phyloP scores from a whole-genome alignment of 2,329 filamentous ascomycete species.

The Beauveria brongniartii region DNA sequence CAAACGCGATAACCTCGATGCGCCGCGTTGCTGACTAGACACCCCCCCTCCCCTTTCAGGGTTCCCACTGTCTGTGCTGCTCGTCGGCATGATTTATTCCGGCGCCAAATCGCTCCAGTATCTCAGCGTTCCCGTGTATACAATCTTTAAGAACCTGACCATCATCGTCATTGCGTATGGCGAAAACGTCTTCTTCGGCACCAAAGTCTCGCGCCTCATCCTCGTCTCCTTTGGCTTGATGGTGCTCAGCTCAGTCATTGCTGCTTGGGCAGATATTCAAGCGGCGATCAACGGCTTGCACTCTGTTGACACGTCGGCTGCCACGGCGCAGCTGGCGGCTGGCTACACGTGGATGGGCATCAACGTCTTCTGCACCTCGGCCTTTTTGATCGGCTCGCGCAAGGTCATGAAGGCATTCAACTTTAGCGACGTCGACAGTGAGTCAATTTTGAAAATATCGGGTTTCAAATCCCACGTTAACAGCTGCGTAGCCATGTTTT shows the following conservation, averaged over 20 bases:
- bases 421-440: conserved; percentile 99
- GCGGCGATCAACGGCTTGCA: conserved; percentile 61
- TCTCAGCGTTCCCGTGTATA: conserved; percentile 96
- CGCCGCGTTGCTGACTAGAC: conserved; percentile 15
- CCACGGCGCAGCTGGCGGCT: conserved; percentile 83
- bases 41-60: conserved; percentile 39
- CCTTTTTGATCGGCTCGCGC: conserved; percentile 86
- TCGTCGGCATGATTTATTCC: conserved; percentile 99
- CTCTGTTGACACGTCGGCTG: conserved; percentile 55
- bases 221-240: conserved; percentile 94
- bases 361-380: conserved; percentile 91
- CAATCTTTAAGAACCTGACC: conserved; percentile 99
- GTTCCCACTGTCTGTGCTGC: conserved; percentile 92
- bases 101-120: conserved; percentile 92
- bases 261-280: conserved; percentile 95
- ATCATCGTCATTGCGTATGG: conserved; percentile 98
- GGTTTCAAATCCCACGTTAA: conserved; percentile 21
- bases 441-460: conserved; percentile 26
- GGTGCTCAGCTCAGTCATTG: conserved; percentile 89
- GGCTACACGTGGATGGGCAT: conserved; percentile 97
- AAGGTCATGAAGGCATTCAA: conserved; percentile 99
- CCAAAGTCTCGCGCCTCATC: conserved; percentile 77
- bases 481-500: conserved; percentile 79
- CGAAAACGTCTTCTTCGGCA: conserved; percentile 96
- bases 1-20: neutral